Evolutionary conservation across 2,329 filamentous ascomycete species (phyloP), one percentile per base, ranked within the genome.

Genomic region (Colletotrichum paranaense): DNA sequence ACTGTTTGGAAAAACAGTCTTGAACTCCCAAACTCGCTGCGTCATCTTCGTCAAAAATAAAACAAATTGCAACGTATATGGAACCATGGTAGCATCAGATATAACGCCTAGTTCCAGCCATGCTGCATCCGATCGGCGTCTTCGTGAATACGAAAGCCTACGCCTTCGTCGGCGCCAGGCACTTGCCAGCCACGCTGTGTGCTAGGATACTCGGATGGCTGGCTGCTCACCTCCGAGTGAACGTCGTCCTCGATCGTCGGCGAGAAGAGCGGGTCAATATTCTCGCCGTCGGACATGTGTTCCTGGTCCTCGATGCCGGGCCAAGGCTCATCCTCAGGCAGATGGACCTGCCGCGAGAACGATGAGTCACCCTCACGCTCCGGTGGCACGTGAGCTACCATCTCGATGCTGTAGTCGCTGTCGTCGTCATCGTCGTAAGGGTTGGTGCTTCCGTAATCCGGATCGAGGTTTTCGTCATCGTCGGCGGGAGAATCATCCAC

Each of bases 311-410:
- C 88, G 62, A 91, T 88, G 9, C 89, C 89, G 0, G 85, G 87
- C 88, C 88, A 89, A 2, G 85, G 85, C 72, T 90, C 86, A 73
- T 91, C 89, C 76, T 90, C 88, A 1, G 87, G 87, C 55, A 84
- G 75, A 70, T 79, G 81, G 28, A 83, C 75, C 70, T 79, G 81
- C 74, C 78, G 78, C 57, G 76, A 75, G 14, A 79, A 79, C 35
- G 80, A 79, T 66, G 77, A 77, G 68, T 76, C 74, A 24, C 68
- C 75, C 46, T 72, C 59, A 19, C 35, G 62, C 26, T 42, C 38
- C 22, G 72, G 64, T 9, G 68, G 32, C 22, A 59, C 22, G 42
- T 80, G 79, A 53, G 80, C 74, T 66, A 79, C 74, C 57, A 79
- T 70, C 35, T 79, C 79, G 59, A 79, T 76, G 55, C 72, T 79